phyloP scores from a whole-genome alignment of 2,329 filamentous ascomycete species.

The Emergomyces africanus region DNA sequence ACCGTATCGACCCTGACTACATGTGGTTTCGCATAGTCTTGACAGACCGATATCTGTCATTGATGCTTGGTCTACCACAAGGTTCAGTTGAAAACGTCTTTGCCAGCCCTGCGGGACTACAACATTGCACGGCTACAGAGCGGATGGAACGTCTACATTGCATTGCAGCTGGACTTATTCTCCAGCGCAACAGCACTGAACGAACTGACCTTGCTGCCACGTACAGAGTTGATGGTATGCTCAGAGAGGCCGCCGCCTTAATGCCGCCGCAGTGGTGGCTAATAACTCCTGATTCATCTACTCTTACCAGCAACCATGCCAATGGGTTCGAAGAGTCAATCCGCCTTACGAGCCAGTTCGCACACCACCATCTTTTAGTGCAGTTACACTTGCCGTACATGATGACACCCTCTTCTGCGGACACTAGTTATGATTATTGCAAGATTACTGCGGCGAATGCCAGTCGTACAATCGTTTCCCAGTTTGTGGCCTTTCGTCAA shows the following conservation, averaged over 20 bases:
- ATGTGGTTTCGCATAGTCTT: constrained; percentile 30
- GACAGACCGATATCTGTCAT: constrained; percentile 26
- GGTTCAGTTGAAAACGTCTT: constrained; percentile 13
- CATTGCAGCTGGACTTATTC: constrained; percentile 32
- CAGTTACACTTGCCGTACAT: constrained; percentile 45
- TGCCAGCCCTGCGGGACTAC: constrained; percentile 15
- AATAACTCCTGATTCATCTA: constrained; percentile 7
- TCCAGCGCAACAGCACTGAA: constrained; percentile 34
- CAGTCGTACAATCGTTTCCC: constrained; percentile 38
- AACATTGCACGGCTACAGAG: constrained; percentile 25
- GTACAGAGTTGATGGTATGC: constrained; percentile 32
- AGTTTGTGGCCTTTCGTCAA: constrained; percentile 36
- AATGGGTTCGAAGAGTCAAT: constrained; percentile 20
- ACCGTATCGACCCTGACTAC: constrained; percentile 11
- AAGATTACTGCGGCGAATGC: constrained; percentile 39
- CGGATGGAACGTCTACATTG: constrained; percentile 36
- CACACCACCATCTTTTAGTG: constrained; percentile 39
- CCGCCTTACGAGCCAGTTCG: constrained; percentile 36
- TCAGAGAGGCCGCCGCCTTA: constrained; percentile 29
- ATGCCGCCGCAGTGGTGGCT: constrained; percentile 39
- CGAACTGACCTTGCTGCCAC: constrained; percentile 28
- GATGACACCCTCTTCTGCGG: constrained; percentile 26
- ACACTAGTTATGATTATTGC: constrained; percentile 35
- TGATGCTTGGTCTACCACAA: constrained; percentile 31
- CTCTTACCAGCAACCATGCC: constrained; percentile 4